phyloP scores from a whole-genome alignment of 2,329 filamentous ascomycete genomes.

The Sarocladiaceae sp. region DNA sequence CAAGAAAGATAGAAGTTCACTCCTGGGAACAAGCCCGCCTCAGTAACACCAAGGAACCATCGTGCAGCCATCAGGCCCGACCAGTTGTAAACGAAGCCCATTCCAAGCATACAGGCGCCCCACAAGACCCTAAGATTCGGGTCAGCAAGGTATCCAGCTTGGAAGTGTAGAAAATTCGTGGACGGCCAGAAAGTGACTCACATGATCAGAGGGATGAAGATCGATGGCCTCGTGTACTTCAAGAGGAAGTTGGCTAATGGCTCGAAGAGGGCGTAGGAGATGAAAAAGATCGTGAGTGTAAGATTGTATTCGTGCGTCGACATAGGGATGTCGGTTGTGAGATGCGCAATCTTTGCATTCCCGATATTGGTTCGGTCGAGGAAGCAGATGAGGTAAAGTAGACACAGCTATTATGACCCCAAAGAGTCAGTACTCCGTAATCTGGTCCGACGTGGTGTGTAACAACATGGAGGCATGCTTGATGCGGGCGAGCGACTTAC shows the following conservation, averaged over 20 bases:
- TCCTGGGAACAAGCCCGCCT: slow-evolving; percentile 70
- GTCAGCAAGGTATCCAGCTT: slow-evolving; percentile 14
- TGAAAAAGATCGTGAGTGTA: slow-evolving; percentile 76
- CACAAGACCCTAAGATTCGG: slow-evolving; percentile 44
- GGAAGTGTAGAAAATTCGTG: background rate
- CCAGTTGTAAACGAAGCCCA: slow-evolving; percentile 60
- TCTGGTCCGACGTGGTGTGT: background rate
- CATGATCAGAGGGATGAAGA: slow-evolving; percentile 83
- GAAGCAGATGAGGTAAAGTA: slow-evolving; percentile 70
- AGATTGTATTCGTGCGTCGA: slow-evolving; percentile 62
- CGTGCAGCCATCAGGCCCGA: slow-evolving; percentile 59
- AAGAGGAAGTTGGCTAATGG: slow-evolving; percentile 73
- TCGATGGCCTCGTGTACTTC: slow-evolving; percentile 66
- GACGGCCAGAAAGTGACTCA: slow-evolving; percentile 29
- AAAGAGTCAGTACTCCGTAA: slow-evolving; percentile 6
- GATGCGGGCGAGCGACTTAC: slow-evolving; percentile 20
- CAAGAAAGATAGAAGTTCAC: slow-evolving; percentile 77
- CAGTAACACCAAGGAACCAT: slow-evolving; percentile 66
- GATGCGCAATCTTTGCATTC: slow-evolving; percentile 54
- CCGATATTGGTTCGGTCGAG: slow-evolving; percentile 75
- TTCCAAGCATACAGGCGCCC: slow-evolving; percentile 64
- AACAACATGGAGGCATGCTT: background rate
- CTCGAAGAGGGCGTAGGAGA: slow-evolving; percentile 77
- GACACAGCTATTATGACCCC: slow-evolving; percentile 43
- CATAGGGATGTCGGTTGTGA: slow-evolving; percentile 54